Evolutionary conservation across 1,284 basidiomycete species (phyloP).

Genomic region (Leccinum griseonigrum): DNA sequence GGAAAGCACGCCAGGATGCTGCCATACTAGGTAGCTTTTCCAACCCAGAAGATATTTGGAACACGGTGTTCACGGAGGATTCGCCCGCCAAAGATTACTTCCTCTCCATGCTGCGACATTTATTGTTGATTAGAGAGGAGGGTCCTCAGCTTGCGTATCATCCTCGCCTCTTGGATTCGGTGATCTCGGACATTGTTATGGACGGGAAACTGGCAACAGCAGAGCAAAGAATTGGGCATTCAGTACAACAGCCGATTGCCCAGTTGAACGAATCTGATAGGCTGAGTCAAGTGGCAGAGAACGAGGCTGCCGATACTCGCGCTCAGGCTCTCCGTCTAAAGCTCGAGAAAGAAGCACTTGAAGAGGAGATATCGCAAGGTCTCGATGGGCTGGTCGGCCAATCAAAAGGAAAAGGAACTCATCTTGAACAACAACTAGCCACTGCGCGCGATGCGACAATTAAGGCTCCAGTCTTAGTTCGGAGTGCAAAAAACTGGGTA

Average conservation of each 20-base stretch:
- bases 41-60: conserved; percentile 86
- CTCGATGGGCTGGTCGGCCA: conserved; percentile 83
- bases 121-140: conserved; percentile 88
- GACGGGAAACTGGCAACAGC: conserved; percentile 88
- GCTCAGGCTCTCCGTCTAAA: conserved; percentile 62
- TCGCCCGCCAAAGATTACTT: conserved; percentile 86
- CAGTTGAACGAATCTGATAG: conserved; percentile 92
- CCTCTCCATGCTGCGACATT: conserved; percentile 88
- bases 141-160: conserved; percentile 82
- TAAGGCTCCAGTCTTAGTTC: conserved; percentile 73
- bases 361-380: conserved; percentile 79
- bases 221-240: conserved; percentile 84
- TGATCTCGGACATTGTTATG: conserved; percentile 91
- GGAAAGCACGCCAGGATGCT: conserved; percentile 78
- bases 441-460: conserved; percentile 75
- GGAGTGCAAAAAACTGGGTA: conserved; percentile 80
- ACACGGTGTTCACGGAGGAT: conserved; percentile 70
- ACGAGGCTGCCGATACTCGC: conserved; percentile 73
- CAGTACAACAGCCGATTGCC: conserved; percentile 86
- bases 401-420: conserved; percentile 72
- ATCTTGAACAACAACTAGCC: conserved; percentile 78
- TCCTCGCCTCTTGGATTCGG: conserved; percentile 92
- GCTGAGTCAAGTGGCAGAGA: conserved; percentile 66
- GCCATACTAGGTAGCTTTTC: conserved; percentile 76
- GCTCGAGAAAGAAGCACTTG: conserved; percentile 72